Base-by-base conservation (phyloP, 352 stramenopile genomes). In the Phytophthora multivora region DNA sequence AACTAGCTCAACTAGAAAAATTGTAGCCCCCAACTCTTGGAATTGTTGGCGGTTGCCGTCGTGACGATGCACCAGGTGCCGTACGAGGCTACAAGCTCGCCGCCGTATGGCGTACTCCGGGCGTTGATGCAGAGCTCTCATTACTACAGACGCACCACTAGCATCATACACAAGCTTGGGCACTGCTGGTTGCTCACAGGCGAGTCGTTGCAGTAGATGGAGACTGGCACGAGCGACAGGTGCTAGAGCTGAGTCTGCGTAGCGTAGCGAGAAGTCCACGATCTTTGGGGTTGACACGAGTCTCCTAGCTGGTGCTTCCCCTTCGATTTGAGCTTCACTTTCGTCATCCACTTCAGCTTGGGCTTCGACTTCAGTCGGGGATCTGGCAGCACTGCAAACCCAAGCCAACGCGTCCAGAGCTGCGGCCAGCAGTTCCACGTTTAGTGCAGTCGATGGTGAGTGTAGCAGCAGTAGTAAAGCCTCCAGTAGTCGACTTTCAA, bases 401-500 rank as follows among this genome's bases (percentile, higher is more conserved):
- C 80, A 90, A 3, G 80, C 83, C 4, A 90, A 60, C 1, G 80
- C 64, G 33, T 91, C 79, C 0, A 91, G 43, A 16, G 57, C 69
- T 18, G 79, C 72, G n/a, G 50, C 63, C 4, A 90, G 59, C 0
- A 91, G 39, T 5, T 80, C 56, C 11, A 49, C 35, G 35, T 81
- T 67, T 1, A 82, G 36, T 2, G 67, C 48, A 0, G 69, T 74
- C 3, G 76, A 50, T 2, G 79, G 68, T 1, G 75, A 83, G n/a
- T 88, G 77, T n/a, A 87, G 36, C 15, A 90, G 42, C 3, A 75
- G 28, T 16, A 87, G 23, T 4, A 82, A 61, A 2, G 70, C 71
- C 15, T 89, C 79, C 9, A 90, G 53, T 36, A 91, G 52, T 23
- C 72, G 67, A 46, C 72, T 84, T 42, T 91, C 80, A 13, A 80